These are phyloP conservation scores for Fraxinus ornus DNA, from an alignment of 305 asterid species.

Conservation along the genomic window DNA sequence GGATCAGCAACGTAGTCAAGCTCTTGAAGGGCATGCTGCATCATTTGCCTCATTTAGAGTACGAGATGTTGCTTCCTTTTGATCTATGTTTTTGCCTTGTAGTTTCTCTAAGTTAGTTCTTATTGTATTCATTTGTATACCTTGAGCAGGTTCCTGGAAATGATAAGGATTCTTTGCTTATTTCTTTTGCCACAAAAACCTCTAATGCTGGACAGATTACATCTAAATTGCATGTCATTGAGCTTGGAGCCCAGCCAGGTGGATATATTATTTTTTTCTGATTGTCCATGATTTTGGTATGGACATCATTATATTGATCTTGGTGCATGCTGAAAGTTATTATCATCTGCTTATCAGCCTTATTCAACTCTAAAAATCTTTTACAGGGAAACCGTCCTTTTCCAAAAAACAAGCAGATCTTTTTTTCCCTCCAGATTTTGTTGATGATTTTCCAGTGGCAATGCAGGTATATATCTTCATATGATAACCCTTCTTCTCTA, in stretches of 20 bases:
- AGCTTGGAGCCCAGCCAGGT: slow-evolving; percentile 99
- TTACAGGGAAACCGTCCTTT: slow-evolving; percentile 88
- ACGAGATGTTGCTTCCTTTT: slow-evolving; percentile 25
- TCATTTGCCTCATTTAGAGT: slow-evolving; percentile 91
- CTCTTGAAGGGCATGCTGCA: slow-evolving; percentile 99
- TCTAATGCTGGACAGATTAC: slow-evolving; percentile 78
- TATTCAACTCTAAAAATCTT: slow-evolving; percentile 12
- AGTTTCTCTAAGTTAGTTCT: slow-evolving; percentile 17
- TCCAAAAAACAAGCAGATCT: slow-evolving; percentile 97
- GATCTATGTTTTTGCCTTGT: slow-evolving; percentile 16
- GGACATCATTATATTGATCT: slow-evolving; percentile 5
- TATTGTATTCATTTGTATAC: slow-evolving; percentile 8
- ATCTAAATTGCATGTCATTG: slow-evolving; percentile 93
- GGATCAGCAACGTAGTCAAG: slow-evolving; percentile 99
- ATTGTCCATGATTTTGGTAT: slow-evolving; percentile 2
- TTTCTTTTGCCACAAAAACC: slow-evolving; percentile 84
- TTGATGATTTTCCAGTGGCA: slow-evolving; percentile 76
- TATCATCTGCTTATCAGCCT: not conserved
- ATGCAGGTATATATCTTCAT: slow-evolving; percentile 42
- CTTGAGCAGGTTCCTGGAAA: slow-evolving; percentile 74
- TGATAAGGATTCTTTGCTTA: slow-evolving; percentile 86
- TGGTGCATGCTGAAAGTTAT: slow-evolving; percentile 4
- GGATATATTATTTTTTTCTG: slow-evolving; percentile 5
- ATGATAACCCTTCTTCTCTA: not conserved
- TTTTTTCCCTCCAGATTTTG: slow-evolving; percentile 96